A percentile compares a stretch with the other conserved stretches of the same genome.
Conservation (phyloP, 805 yeast species). For the Starmerella etchellsii region DNA sequence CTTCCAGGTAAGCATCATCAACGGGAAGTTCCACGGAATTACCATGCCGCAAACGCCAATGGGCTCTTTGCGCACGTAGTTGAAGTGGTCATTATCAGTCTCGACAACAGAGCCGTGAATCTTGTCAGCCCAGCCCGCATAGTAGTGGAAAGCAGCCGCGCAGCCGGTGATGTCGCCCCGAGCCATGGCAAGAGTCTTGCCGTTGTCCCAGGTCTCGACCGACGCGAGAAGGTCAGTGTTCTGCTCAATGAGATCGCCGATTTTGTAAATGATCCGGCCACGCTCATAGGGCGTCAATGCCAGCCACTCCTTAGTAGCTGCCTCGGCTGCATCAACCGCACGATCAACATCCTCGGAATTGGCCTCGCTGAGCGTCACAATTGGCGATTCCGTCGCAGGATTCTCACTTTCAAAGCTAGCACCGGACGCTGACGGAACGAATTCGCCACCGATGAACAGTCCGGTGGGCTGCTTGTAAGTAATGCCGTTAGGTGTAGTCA, state of each 20-base stretch:
- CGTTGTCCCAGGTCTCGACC: constrained; percentile 81
- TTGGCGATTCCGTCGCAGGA: constrained; percentile 64
- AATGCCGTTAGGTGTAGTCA: constrained; percentile 18
- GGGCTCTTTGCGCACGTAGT: constrained; percentile 59
- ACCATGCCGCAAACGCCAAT: constrained; percentile 54
- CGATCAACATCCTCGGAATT: constrained; percentile 62
- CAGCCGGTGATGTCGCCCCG: constrained; percentile 43
- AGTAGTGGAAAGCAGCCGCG: constrained; percentile 45
- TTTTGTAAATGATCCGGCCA: constrained; percentile 47
- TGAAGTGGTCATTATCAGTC: constrained; percentile 45
- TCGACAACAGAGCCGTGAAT: constrained; percentile 49
- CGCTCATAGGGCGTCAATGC: constrained; percentile 53
- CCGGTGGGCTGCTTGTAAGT: constrained; percentile 61
- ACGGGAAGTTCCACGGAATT: constrained; percentile 63
- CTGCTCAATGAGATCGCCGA: constrained; percentile 69
- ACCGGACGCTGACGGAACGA: constrained; percentile 37
- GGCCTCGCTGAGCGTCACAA: constrained; percentile 63
- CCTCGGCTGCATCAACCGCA: constrained; percentile 82
- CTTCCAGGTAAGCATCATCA: constrained; percentile 68
- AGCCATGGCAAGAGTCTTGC: constrained; percentile 46
- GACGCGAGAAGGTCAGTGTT: constrained; percentile 60
- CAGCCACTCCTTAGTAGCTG: constrained; percentile 66
- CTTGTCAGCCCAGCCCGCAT: constrained; percentile 68
- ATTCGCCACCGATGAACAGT: constrained; percentile 68
- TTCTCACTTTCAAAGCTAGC: constrained; percentile 50